Percentiles rank a stretch among this genome's conserved stretches.
These are phyloP conservation scores for Podosphaera xanthii DNA, from an alignment of 2,329 filamentous ascomycete genomes.

Conservation along the genomic window DNA sequence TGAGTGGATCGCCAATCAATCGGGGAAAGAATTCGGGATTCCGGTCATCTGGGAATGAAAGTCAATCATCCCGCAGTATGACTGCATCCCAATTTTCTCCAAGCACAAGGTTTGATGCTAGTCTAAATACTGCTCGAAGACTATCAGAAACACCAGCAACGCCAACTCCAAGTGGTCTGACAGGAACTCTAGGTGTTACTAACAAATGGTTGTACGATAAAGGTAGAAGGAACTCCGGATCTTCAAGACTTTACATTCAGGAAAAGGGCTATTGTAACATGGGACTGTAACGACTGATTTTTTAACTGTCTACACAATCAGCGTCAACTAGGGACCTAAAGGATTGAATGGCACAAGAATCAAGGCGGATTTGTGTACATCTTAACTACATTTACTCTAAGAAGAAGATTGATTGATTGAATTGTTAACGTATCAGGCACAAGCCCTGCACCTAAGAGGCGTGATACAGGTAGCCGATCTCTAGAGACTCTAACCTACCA, in stretches of 20 bases:
- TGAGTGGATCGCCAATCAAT: slow-evolving; percentile 33
- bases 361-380: too few species aligned
- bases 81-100: slow-evolving; percentile 28
- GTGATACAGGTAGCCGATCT: too few species aligned
- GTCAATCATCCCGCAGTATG: slow-evolving; percentile 21
- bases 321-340: too few species aligned
- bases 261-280: neutral
- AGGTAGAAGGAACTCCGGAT: slow-evolving; percentile 25
- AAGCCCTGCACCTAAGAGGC: too few species aligned
- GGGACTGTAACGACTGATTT: too few species aligned
- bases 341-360: too few species aligned
- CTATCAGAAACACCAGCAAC: slow-evolving; percentile 42
- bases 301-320: too few species aligned
- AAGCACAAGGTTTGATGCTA: slow-evolving; percentile 26
- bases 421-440: too few species aligned
- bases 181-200: slow-evolving; percentile 57
- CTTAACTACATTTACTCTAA: too few species aligned
- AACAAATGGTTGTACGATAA: slow-evolving; percentile 92
- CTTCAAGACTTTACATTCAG: slow-evolving; percentile 12
- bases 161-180: slow-evolving; percentile 43
- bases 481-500: too few species aligned
- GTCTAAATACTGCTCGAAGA: slow-evolving; percentile 25
- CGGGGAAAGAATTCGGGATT: slow-evolving; percentile 26
- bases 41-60: slow-evolving; percentile 32
- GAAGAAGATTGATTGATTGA: too few species aligned